Evolutionary conservation across 257 asterid genomes (phyloP).

Genomic region (Paraleonurus japonicus): DNA sequence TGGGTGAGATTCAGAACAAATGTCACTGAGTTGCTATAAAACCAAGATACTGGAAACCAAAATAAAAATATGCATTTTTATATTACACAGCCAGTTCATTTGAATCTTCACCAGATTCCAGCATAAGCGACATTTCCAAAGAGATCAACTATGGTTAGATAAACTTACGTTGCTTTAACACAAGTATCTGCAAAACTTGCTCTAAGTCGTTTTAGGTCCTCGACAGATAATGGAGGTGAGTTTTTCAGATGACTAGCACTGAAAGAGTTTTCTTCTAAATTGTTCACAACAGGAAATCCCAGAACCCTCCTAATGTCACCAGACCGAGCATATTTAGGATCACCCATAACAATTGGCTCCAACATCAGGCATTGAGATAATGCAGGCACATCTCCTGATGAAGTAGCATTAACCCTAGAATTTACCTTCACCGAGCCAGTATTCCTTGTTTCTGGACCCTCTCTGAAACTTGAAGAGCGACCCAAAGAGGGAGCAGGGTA

Average conservation of each 20-base stretch:
- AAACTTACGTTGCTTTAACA: conserved; percentile 69
- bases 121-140: conserved; percentile 4
- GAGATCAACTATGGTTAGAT: conserved; percentile 5
- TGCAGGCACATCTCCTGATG: conserved; percentile 57
- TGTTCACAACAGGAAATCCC: conserved; percentile 55
- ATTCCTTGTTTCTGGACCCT: conserved; percentile 60
- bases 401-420: conserved; percentile 53
- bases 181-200: conserved; percentile 59
- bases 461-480: conserved; percentile 82
- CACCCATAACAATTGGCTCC: conserved; percentile 69
- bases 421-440: conserved; percentile 61
- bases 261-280: conserved; percentile 65
- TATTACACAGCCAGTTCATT: not conserved
- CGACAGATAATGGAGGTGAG: conserved; percentile 62
- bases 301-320: conserved; percentile 73
- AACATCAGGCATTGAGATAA: conserved; percentile 63
- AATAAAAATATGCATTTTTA: not conserved
- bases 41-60: not conserved
- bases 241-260: conserved; percentile 59
- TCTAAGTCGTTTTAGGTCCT: conserved; percentile 66
- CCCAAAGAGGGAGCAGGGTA: conserved; percentile 62
- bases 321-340: conserved; percentile 47
- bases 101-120: not conserved
- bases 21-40: not conserved
- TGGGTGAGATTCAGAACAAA: not conserved